Conservation (phyloP, 768 basidiomycete species). For the Mycena vulgaris region DNA sequence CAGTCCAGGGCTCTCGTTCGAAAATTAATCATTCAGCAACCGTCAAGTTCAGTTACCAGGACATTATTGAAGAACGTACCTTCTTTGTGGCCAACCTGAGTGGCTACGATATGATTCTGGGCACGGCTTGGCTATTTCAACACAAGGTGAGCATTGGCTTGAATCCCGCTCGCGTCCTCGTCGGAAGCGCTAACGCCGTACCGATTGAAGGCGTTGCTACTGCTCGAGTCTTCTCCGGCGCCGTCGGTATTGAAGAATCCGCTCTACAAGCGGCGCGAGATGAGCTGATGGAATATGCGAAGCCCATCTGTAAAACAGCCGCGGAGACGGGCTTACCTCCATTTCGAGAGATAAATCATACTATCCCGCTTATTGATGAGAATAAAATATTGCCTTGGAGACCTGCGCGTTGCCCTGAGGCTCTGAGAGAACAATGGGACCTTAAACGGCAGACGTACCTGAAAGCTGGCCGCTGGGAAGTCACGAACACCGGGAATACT, state of each 20-base stretch:
- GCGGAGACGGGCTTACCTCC: constrained; percentile 44
- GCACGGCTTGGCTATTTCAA: constrained; percentile 46
- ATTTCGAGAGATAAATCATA: constrained; percentile 43
- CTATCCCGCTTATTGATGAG: constrained; percentile 44
- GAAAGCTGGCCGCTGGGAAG: constrained; percentile 1
- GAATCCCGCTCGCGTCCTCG: constrained; percentile 32
- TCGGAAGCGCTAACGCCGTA: constrained; percentile 30
- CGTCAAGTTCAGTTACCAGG: constrained; percentile 32
- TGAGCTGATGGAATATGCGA: constrained; percentile 23
- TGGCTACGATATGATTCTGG: constrained; percentile 45
- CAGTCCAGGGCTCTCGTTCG: background rate
- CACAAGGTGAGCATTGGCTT: constrained; percentile 38
- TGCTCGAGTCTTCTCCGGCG: background rate
- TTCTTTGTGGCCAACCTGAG: constrained; percentile 48
- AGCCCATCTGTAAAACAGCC: constrained; percentile 14
- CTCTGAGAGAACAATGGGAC: constrained; percentile 20
- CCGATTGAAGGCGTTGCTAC: constrained; percentile 25
- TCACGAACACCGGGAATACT: background rate
- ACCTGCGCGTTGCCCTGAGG: constrained; percentile 42
- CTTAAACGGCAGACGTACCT: background rate
- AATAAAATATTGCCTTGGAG: constrained; percentile 41
- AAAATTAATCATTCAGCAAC: background rate
- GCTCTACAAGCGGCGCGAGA: background rate
- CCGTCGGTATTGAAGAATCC: background rate
- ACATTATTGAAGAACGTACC: constrained; percentile 12